These are phyloP conservation scores for Nephelium lappaceum DNA, from an alignment of 345 rosid genomes.

Conservation along the genomic window DNA sequence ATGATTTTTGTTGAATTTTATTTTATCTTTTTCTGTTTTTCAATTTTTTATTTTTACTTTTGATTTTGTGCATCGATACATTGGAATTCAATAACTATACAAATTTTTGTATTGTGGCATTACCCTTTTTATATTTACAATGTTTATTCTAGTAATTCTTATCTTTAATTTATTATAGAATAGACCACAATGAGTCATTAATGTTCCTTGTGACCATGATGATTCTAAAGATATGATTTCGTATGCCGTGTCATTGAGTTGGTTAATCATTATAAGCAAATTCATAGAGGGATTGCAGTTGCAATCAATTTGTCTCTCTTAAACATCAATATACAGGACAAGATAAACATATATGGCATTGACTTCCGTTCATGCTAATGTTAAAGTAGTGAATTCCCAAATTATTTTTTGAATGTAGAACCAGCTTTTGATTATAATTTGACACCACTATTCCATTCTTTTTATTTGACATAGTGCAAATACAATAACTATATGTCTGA, in stretches of 20 bases:
- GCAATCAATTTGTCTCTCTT: too few relatives aligned
- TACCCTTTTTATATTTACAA: not conserved
- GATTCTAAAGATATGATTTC: not conserved
- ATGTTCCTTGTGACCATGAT: not conserved
- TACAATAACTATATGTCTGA: too few relatives aligned
- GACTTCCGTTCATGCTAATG: conserved; percentile 1
- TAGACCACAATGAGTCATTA: not conserved
- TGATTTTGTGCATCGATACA: too few relatives aligned
- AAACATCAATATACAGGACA: not conserved
- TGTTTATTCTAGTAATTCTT: not conserved
- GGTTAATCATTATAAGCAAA: not conserved
- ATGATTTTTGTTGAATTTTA: too few relatives aligned
- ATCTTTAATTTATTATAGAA: not conserved
- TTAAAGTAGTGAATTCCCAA: not conserved
- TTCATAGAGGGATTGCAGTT: too few relatives aligned
- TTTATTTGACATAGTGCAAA: too few relatives aligned
- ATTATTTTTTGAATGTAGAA: not conserved
- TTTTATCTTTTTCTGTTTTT: too few relatives aligned
- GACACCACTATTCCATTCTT: not conserved
- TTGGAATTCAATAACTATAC: too few relatives aligned
- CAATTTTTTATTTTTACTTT: too few relatives aligned
- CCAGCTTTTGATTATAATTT: not conserved
- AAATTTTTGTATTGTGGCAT: too few relatives aligned
- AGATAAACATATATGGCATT: not conserved
- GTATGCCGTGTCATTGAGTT: not conserved